Base-by-base conservation (phyloP, 2,329 filamentous ascomycete species). In the Fusarium sp. region DNA sequence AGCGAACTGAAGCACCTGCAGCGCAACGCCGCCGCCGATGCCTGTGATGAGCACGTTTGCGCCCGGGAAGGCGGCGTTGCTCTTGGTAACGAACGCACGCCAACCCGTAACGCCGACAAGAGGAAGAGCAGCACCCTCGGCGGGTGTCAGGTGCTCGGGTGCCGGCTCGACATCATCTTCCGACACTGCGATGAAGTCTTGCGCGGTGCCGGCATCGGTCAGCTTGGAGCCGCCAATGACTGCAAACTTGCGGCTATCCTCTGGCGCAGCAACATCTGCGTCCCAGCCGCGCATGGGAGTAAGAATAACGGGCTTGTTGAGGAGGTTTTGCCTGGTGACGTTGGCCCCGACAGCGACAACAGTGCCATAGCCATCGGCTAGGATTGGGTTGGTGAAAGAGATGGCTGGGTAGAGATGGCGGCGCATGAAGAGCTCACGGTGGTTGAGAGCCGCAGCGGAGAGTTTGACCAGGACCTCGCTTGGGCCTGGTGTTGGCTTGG, bases 351-450 rank as follows among this genome's bases (percentile, higher is more conserved):
- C 78, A 5, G 81, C 78, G 27, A 88, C 82, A 4, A 98, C 91
- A 53, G 84, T 79, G 50, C 93, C 94, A 67, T 84, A 88, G 63
- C 92, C 94, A 73, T 98, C 94, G 57, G 93, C 87, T 23, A 96
- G 84, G 37, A 98, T 79, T 1, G 94, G 92, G 6, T 88, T 81
- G 57, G 85, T 83, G 75, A 96, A 96, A 11, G 90, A 89, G 49
- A 92, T 89, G 67, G 86, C 89, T 0, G 94, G 94, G 80, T 98
- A 98, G 36, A 96, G 86, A 72, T 93, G 89, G 75, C 95, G 93
- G 50, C 94, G 91, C 76, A 96, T 90, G 79, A 97, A 98, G 67
- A 96, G 86, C 76, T 98, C 95, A 69, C 93, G 90, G 79, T 98
- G 95, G 80, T 98, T 98, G 46, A 98, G 87, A 13, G 94, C 90